Evolutionary conservation across 352 stramenopile genomes (phyloP), one percentile per base, ranked within the genome.

Genomic region (Pythium monospermum): DNA sequence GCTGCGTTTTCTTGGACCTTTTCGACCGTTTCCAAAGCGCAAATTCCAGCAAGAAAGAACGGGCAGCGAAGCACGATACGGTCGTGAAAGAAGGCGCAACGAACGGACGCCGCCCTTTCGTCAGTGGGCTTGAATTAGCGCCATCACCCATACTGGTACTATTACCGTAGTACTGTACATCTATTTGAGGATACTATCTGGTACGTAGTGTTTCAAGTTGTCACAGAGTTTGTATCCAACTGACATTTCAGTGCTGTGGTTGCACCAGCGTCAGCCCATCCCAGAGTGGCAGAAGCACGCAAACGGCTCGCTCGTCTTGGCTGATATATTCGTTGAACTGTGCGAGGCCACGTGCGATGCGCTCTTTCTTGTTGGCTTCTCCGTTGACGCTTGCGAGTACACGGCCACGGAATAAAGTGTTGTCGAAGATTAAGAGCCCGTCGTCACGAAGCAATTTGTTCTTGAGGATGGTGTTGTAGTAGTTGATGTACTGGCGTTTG

Each of bases 321-420:
- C 68, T 55, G 43, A 97, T 83, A 33, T 78, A 71, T 22, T 57
- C 69, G 59, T 98, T 98, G 62, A 98, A 98, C 30, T 78, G 63
- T 36, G 90, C 82, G 56, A 97, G 37, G 44, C 87, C 42, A 46
- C 76, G 53, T 59, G 80, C 70, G 12, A 85, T 73, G 6, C 69
- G 66, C 41, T 88, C 72, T 39, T 84, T 88, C 12, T 49, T 66
- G 41, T 57, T 65, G 13, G 56, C 63, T 21, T 67, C 38, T 25
- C 77, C 77, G 26, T 51, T 49, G 5, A 47, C 74, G n/a, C 44
- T 73, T 23, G 85, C 83, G 5, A 96, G 53, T 5, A 98, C 90
- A 0, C 91, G 68, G n/a, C 88, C 88, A 37, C 93, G 94, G 66
- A 95, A 98, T 13, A 98, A 49, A 12, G 94, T 96, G 69, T 97